Evolutionary conservation across 352 stramenopile genomes (phyloP).

Genomic region (Phytophthora pini): DNA sequence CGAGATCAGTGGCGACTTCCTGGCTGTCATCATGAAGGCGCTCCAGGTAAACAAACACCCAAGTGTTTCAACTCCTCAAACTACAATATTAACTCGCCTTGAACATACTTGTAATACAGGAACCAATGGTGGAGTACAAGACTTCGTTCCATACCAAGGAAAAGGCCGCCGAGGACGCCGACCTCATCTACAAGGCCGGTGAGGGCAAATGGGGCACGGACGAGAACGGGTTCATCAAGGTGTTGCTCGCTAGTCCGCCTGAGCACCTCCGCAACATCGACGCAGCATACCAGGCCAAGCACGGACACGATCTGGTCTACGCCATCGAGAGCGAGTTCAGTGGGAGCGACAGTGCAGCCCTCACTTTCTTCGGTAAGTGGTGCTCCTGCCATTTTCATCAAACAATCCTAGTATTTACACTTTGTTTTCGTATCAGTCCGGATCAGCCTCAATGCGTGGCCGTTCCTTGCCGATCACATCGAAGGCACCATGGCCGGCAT

Average conservation of each 20-base stretch:
- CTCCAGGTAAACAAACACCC: constrained; percentile 36
- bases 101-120: constrained; percentile 4
- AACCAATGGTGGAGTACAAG: constrained; percentile 51
- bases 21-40: constrained; percentile 58
- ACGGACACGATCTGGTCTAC: constrained; percentile 57
- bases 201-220: constrained; percentile 85
- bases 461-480: constrained; percentile 67
- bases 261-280: constrained; percentile 69
- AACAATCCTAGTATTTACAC: background rate
- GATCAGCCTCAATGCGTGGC: constrained; percentile 62
- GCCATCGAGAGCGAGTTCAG: constrained; percentile 80
- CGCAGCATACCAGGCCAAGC: constrained; percentile 62
- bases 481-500: constrained; percentile 71
- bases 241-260: constrained; percentile 63
- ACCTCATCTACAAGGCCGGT: constrained; percentile 76
- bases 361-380: constrained; percentile 60
- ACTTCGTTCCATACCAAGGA: constrained; percentile 63
- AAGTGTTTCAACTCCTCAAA: background rate
- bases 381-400: background rate
- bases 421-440: constrained; percentile 34
- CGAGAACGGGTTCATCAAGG: constrained; percentile 68
- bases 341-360: constrained; percentile 50
- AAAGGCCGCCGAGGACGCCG: constrained; percentile 69
- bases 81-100: constrained; percentile 2
- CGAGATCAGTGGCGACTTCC: constrained; percentile 56